Evolutionary conservation across 441 rosid species (phyloP), one percentile per base, ranked within the genome.

Genomic region (Adansonia madagascariensis): DNA sequence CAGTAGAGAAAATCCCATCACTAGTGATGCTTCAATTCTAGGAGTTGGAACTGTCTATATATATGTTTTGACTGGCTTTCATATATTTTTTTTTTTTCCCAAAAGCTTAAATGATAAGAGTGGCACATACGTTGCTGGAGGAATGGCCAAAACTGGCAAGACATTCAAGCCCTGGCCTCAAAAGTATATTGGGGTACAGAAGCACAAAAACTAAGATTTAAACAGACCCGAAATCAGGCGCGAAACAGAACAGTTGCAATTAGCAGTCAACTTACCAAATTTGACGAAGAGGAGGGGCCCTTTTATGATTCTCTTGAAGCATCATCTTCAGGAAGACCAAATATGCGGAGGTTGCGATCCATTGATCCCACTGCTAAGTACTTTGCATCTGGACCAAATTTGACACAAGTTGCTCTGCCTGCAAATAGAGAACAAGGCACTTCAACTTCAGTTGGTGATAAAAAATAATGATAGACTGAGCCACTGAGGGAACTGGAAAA

Each of bases 331-430:
- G 98, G 97, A 77, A 92, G 82, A 53, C 98, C 98, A 47, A 94
- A 94, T 82, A 97, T 84, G 69, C 99, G 88, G 53, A 97, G 95
- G 79, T 97, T 97, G 74, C 96, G 94, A 80, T 97, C 99, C 99
- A 94, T 94, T 8, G 99, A 93, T 71, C 98, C 98, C 0, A 94
- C 98, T 14, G 97, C 98, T 75, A 97, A 73, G 80, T 90, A 94
- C 78, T 86, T 93, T 24, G 98, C 89, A 82, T 97, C 98, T 0
- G 90, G 82, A 12, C 99, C 99, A 60, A 97, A 94, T 81, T 92
- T 97, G 15, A 90, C 89, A 55, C 92, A 85, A 1, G 94, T 93
- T 78, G 92, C 93, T 89, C 71, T 92, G 62, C 98, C 99, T 94
- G 88, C 81, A 77, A 73, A 53, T 62, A n/a, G 2, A 76, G 57